phyloP scores from a whole-genome alignment of 2,329 filamentous ascomycete genomes.

The Meredithiella fracta region DNA sequence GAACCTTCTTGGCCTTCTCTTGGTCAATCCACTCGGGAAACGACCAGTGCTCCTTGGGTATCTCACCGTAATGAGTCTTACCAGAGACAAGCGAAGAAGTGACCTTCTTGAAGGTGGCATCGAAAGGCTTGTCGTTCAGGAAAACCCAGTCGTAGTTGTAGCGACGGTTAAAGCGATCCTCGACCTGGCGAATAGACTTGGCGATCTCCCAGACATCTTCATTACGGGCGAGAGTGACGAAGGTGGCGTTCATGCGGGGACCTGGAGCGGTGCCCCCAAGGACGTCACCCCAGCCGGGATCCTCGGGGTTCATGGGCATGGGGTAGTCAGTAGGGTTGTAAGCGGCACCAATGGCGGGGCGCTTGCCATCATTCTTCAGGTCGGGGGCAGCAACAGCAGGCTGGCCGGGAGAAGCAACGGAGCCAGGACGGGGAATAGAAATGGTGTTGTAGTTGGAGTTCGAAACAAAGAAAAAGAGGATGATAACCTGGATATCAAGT shows the following conservation, averaged over 20 bases:
- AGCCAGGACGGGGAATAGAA: slow-evolving; percentile 17
- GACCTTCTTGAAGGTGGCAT: slow-evolving; percentile 82
- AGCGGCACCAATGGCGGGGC: slow-evolving; percentile 19
- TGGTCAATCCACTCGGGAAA: slow-evolving; percentile 94
- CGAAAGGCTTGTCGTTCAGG: slow-evolving; percentile 88
- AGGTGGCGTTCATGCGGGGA: slow-evolving; percentile 86
- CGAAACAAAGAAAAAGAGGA: slow-evolving; percentile 71
- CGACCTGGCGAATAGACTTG: slow-evolving; percentile 84
- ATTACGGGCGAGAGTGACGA: slow-evolving; percentile 90
- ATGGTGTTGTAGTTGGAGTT: slow-evolving; percentile 31
- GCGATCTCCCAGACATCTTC: slow-evolving; percentile 92
- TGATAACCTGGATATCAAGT: slow-evolving; percentile 33
- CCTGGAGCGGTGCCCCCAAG: slow-evolving; percentile 40
- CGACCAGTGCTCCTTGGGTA: slow-evolving; percentile 87
- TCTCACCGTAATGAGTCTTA: slow-evolving; percentile 77
- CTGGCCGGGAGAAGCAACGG: slow-evolving; percentile 15
- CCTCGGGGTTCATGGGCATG: slow-evolving; percentile 35
- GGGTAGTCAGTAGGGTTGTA: slow-evolving; percentile 28
- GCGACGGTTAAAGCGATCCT: slow-evolving; percentile 93
- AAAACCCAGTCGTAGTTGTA: slow-evolving; percentile 99
- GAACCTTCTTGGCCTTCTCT: slow-evolving; percentile 75
- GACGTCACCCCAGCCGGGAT: slow-evolving; percentile 35
- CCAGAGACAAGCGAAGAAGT: slow-evolving; percentile 83
- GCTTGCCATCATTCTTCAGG: slow-evolving; percentile 15
- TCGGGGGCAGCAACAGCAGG: slow-evolving; percentile 11